Evolutionary conservation across 139 green algal genomes (phyloP).

Genomic region (Auxenochlorella protothecoides): DNA sequence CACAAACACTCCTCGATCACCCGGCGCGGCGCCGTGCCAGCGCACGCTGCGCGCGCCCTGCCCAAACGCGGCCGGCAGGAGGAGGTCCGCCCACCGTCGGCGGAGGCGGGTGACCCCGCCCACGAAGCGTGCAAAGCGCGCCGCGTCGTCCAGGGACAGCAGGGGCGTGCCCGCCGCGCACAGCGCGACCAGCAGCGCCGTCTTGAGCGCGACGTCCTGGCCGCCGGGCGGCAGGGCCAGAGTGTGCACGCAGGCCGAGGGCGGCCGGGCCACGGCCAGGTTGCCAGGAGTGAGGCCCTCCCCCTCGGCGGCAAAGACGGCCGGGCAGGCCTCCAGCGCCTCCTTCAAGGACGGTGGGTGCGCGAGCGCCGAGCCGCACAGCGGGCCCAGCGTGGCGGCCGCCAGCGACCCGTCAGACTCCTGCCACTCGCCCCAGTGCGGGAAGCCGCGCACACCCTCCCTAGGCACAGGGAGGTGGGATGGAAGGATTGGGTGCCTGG

Average conservation of each 20-base stretch:
- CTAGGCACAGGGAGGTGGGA: background rate
- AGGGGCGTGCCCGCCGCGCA: slow-evolving; percentile 10
- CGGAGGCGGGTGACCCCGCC: slow-evolving; percentile 17
- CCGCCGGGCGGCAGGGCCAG: too few relatives aligned
- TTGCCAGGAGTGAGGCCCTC: slow-evolving; percentile 27
- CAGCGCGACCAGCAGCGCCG: slow-evolving; percentile 25
- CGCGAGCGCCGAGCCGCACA: too few relatives aligned
- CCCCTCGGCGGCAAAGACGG: slow-evolving; percentile 22
- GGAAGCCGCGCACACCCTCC: slow-evolving; percentile 35
- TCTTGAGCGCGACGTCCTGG: slow-evolving; percentile 5
- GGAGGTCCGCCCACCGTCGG: slow-evolving; percentile 21
- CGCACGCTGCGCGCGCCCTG: slow-evolving; percentile 18
- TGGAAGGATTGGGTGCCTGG: too few relatives aligned
- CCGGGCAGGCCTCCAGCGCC: slow-evolving; percentile 16
- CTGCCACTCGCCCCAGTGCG: slow-evolving; percentile 38
- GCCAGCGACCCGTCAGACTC: slow-evolving; percentile 31
- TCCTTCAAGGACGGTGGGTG: too few relatives aligned
- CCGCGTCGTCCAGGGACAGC: background rate
- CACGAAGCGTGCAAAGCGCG: slow-evolving; percentile 31
- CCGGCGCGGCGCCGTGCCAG: slow-evolving; percentile 25
- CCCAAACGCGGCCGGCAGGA: slow-evolving; percentile 35
- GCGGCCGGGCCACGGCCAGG: slow-evolving; percentile 12
- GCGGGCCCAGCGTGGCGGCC: slow-evolving; percentile 4
- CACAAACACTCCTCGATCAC: background rate
- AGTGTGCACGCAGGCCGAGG: background rate